Base-by-base conservation (phyloP, 176 grass and related monocot species). In the Oryza coarctata region DNA sequence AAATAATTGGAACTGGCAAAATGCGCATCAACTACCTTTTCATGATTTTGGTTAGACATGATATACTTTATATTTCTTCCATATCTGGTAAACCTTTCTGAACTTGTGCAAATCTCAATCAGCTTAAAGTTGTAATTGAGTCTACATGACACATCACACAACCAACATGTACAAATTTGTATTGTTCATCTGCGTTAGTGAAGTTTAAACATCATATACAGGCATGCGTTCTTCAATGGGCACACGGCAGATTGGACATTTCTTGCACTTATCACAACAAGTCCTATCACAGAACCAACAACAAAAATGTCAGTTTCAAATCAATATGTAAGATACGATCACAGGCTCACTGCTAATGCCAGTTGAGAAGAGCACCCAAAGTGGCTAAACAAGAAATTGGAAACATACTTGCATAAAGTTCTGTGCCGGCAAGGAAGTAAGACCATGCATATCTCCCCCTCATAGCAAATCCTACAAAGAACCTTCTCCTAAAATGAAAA, bases 201-300 rank as follows among this genome's bases (percentile, higher is more conserved):
- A 77, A 64, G 60, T 86, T 90, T 90, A 99, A 58, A 99, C 97
- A 92, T 96, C 93, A 89, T 95, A 99, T 50, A 99, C 91, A 65
- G 91, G 91, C 97, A 99, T 85, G 70, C 87, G 82, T 35, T 99
- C 97, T 44, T 99, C 93, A 38, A 99, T 96, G 64, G 91, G 85
- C n/a, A 96, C 75, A 29, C 89, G 93, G 66, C 97, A 99, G 83
- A 99, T 96, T 15, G 97, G 97, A 77, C 97, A 99, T 86, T 95
- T 99, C 84, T 99, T 96, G 80, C 97, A 99, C 83, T 96, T 96
- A 12, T 99, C 97, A 26, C 89, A 71, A 83, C 97, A 99, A 35
- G 87, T 82, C 71, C 97, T 99, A 79, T 68, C 20, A 73, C 65
- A 71, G 38, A 82, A 58, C 32, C 71, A 63, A 41, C 39, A 81